Evolutionary conservation across 2,329 filamentous ascomycete genomes (phyloP).

Genomic region (Cytospora schulzeri): DNA sequence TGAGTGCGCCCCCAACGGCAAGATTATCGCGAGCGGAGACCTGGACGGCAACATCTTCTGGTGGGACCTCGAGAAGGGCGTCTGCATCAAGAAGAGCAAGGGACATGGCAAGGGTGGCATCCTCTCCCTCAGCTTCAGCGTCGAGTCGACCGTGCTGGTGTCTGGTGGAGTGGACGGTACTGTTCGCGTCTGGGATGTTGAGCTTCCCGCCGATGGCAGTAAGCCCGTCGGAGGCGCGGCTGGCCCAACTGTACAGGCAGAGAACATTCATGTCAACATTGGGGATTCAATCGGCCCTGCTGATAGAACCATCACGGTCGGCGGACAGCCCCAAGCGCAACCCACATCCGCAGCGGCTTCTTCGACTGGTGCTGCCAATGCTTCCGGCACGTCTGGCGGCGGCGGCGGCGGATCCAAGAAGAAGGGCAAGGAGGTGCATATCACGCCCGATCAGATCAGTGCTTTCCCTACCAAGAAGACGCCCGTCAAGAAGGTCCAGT

Average conservation of each 20-base stretch:
- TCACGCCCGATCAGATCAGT: constrained; percentile 90
- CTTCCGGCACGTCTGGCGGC: constrained; percentile 35
- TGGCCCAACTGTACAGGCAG: constrained; percentile 32
- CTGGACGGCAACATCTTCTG: constrained; percentile 86
- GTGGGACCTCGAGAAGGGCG: constrained; percentile 89
- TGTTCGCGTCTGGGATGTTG: constrained; percentile 91
- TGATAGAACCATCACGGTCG: constrained; percentile 43
- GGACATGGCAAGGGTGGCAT: constrained; percentile 93
- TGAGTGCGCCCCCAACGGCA: constrained; percentile 84
- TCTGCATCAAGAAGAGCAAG: constrained; percentile 86
- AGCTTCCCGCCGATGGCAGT: constrained; percentile 67
- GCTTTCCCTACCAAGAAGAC: constrained; percentile 96
- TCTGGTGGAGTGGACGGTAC: constrained; percentile 91
- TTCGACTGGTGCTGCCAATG: constrained; percentile 37
- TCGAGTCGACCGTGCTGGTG: constrained; percentile 86
- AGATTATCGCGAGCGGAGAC: constrained; percentile 88
- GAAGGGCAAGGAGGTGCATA: constrained; percentile 85
- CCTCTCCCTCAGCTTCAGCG: constrained; percentile 89
- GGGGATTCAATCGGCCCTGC: constrained; percentile 39
- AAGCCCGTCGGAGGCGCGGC: constrained; percentile 41
- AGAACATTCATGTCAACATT: constrained; percentile 37
- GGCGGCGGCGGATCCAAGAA: constrained; percentile 57
- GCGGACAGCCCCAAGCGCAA: constrained; percentile 39
- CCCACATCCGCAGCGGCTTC: constrained; percentile 46
- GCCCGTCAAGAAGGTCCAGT: constrained; percentile 88